Base-by-base conservation (phyloP, 2,329 filamentous ascomycete genomes). In the Sarocladium kiliense region DNA sequence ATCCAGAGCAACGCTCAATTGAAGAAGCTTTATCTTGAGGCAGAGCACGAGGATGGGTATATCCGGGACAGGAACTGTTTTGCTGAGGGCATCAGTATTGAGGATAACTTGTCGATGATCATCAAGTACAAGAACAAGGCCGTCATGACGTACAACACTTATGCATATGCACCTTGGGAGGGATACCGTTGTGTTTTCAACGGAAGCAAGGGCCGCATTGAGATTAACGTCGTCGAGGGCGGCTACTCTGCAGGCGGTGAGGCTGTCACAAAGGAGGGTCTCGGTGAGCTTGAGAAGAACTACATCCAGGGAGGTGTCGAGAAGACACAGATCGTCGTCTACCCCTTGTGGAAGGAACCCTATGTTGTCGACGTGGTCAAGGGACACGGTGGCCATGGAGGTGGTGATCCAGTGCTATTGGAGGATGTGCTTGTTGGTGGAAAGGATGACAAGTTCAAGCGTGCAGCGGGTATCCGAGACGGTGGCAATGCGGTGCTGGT, bases 21-120 rank as follows among this genome's bases (percentile, higher is more conserved):
- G 41, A 74, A 72, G 61, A 68, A 64, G 23, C 66, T 77, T 60
- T 77, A 77, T 56, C 65, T 76, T 0, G 74, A 77, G 30, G 75
- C 76, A 0, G 76, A 78, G 64, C 68, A 77, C 41, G 76, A 78
- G 57, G 76, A 78, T 58, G 70, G 71, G 6, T 78, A 78, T 56
- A 73, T 74, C 56, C 71, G 75, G 1, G 76, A 78, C 36, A 73
- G 76, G 41, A 76, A 70, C 50, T 74, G 76, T 9, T 78, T 78
- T 55, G 68, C 72, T 0, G 75, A 78, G 56, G 76, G 75, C 10
- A 77, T 78, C 55, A 77, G 66, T 51, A 78, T 78, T 39, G 75
- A 78, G 58, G 75, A 78, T 57, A 78, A 73, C 1, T 72, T 77
- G 68, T 71, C 69, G 3, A 69, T 77, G 34, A 65, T 78, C 57